Evolutionary conservation across 352 stramenopile genomes (phyloP).

Genomic region (Phytophthora sp.): DNA sequence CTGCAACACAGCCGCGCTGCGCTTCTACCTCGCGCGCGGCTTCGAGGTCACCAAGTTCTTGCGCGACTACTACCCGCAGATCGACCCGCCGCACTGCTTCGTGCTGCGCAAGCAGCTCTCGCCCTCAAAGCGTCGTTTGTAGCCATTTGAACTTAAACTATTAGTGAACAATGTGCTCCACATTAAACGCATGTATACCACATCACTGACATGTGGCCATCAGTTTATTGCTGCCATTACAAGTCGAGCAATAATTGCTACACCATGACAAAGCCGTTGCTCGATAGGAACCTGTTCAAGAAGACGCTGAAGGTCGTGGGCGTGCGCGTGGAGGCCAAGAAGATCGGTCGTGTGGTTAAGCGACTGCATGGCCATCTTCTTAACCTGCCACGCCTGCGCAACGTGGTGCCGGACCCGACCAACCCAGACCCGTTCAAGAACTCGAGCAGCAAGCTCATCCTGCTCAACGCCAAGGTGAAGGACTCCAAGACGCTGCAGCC

Average conservation of each 20-base stretch:
- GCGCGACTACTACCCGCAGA: slow-evolving; percentile 94
- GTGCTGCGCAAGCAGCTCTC: slow-evolving; percentile 78
- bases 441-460: slow-evolving; percentile 71
- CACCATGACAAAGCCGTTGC: slow-evolving; percentile 38
- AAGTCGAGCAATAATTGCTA: no score
- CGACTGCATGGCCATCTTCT: slow-evolving; percentile 74
- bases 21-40: slow-evolving; percentile 89
- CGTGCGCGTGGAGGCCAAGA: slow-evolving; percentile 81
- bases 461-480: slow-evolving; percentile 69
- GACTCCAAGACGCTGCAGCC: slow-evolving; percentile 62
- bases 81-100: slow-evolving; percentile 93
- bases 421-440: slow-evolving; percentile 69
- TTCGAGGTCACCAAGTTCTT: slow-evolving; percentile 90
- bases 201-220: slow-evolving; percentile 23
- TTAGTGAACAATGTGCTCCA: neutral
- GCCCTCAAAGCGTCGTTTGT: neutral
- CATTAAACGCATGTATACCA: slow-evolving; percentile 18
- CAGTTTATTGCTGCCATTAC: slow-evolving; percentile 22
- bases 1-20: slow-evolving; percentile 88
- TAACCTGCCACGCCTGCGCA: slow-evolving; percentile 73
- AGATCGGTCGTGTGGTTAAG: slow-evolving; percentile 79
- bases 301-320: slow-evolving; percentile 75
- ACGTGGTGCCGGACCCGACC: slow-evolving; percentile 74
- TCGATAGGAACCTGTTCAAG: slow-evolving; percentile 77
- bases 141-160: slow-evolving; percentile 21